phyloP scores from a whole-genome alignment of 257 asterid species.

The Penstemon newberryi region DNA sequence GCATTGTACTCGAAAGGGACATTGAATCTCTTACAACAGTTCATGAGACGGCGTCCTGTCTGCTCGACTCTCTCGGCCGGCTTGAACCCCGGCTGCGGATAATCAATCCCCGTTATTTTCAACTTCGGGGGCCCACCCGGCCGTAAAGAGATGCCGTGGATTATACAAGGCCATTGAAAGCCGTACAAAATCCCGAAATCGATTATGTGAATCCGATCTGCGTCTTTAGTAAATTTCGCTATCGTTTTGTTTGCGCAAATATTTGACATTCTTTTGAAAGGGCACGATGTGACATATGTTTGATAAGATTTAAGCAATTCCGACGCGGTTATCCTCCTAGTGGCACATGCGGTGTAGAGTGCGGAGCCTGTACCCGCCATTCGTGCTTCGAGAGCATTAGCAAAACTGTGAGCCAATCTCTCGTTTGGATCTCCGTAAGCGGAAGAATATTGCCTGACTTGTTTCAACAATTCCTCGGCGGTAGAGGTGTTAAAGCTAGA shows the following conservation, averaged over 20 bases:
- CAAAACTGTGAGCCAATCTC: conserved; percentile 58
- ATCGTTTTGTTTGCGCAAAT: conserved; percentile 58
- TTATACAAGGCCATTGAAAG: conserved; percentile 79
- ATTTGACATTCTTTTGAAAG: conserved; percentile 63
- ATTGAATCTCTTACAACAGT: conserved; percentile 48
- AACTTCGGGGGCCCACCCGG: conserved; percentile 64
- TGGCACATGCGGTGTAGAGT: conserved; percentile 36
- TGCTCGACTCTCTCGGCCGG: conserved; percentile 64
- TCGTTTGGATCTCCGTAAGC: conserved; percentile 53
- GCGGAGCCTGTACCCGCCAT: conserved; percentile 52
- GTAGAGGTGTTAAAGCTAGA: conserved; percentile 32
- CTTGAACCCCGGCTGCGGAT: conserved; percentile 62
- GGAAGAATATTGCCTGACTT: conserved; percentile 45
- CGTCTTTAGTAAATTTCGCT: conserved; percentile 28
- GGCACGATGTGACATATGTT: conserved; percentile 48
- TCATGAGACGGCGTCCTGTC: conserved; percentile 51
- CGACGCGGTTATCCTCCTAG: conserved; percentile 32
- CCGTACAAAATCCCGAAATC: conserved; percentile 71
- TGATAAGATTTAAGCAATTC: conserved; percentile 48
- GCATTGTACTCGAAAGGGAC: conserved; percentile 57
- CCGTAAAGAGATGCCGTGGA: conserved; percentile 54
- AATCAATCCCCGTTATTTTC: conserved; percentile 64
- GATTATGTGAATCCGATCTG: conserved; percentile 47
- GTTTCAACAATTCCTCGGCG: conserved; percentile 32
- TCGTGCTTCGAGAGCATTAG: conserved; percentile 63